Percentiles rank a stretch among this genome's conserved stretches.
Evolutionary conservation across 768 basidiomycete species (phyloP).

Genomic region (Tricholoma sp.): DNA sequence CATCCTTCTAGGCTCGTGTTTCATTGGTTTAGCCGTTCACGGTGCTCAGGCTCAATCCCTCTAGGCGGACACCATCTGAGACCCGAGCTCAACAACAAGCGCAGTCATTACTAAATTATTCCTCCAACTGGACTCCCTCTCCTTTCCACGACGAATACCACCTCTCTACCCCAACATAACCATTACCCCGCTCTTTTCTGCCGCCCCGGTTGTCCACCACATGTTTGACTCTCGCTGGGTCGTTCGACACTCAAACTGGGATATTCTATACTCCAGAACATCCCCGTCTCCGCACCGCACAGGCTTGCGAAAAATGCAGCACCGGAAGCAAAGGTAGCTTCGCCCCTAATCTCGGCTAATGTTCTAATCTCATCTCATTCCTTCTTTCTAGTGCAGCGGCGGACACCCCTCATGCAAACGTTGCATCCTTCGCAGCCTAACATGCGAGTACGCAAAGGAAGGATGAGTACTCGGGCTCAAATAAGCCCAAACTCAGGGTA

Average conservation of each 20-base stretch:
- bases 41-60: no score
- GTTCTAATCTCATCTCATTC: background rate
- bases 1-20: no score
- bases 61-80: no score
- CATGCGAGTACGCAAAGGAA: slow-evolving; percentile 66
- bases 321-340: slow-evolving; percentile 62
- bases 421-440: slow-evolving; percentile 50
- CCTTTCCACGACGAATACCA: no score
- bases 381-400: slow-evolving; percentile 53
- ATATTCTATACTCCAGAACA: slow-evolving; percentile 65
- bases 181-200: no score
- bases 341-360: background rate
- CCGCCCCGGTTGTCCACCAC: no score
- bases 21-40: no score
- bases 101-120: no score
- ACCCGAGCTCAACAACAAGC: no score
- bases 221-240: slow-evolving; percentile 44
- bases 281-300: slow-evolving; percentile 61
- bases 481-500: slow-evolving; percentile 42
- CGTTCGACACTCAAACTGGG: slow-evolving; percentile 57
- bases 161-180: no score
- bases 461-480: slow-evolving; percentile 58
- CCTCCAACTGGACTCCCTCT: no score
- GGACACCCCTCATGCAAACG: slow-evolving; percentile 67
- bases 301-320: slow-evolving; percentile 74